Base-by-base conservation (phyloP, 768 basidiomycete genomes). In the Trametopsis cervina region DNA sequence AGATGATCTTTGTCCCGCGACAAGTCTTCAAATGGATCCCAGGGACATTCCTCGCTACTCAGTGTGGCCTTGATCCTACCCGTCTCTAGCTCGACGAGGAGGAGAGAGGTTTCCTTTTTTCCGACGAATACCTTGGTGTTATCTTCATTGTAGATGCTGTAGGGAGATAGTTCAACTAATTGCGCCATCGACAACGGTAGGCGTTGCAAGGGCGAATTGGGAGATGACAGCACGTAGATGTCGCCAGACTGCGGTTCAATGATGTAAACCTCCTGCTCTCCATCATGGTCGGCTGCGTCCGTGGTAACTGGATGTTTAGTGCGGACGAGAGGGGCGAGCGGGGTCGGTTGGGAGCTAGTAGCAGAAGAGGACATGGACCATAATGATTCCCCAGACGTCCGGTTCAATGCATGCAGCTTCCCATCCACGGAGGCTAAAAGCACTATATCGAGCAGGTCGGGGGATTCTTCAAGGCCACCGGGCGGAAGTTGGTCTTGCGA, bases 161-260 rank as follows among this genome's bases (percentile, higher is more conserved):
- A 83, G 0, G 85, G 84, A 1, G 80, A 92, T 64, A 89, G 69
- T 55, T 95, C 89, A 58, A 97, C 92, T 54, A 99, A 78, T 62
- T 97, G 88, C 1, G 89, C 71, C 79, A 98, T 90, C 42, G 92
- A 83, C 54, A 96, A 78, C 1, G 93, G 91, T 53, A 99, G 85
- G 41, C 86, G 89, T 58, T 92, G 84, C 36, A 97, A 74, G 2
- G 85, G 79, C 42, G 75, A 76, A 12, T 73, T 73, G 1, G 83
- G 81, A 0, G 79, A 76, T 4, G 81, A 67, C 69, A 90, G 83
- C 51, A 96, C 81, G 63, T 88, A 98, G 55, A 98, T 89, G 59
- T 91, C 86, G 5, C 95, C 95, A 4, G 88, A 85, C 70, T 93
- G 88, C 0, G 95, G 95, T 60, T 97, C 95, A 44, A 97, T 88